Evolutionary conservation across 441 rosid genomes (phyloP), one percentile per base, ranked within the genome.

Genomic region (Biscutella laevigata): DNA sequence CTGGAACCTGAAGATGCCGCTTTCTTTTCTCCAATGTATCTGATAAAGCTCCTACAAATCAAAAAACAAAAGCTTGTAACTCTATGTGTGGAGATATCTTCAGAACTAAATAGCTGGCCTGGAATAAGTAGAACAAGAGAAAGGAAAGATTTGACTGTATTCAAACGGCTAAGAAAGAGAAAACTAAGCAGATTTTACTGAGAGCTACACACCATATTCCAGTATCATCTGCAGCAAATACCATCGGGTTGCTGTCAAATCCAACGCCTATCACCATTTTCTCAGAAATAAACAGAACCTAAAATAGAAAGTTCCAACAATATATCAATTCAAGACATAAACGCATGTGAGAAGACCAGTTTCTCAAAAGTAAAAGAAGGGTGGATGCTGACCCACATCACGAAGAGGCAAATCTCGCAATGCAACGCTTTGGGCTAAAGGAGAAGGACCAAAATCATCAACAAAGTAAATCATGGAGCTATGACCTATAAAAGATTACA

Each of bases 311-410:
- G 50, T 45, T 53, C 21, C 6, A 6, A 62, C 43, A 33, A 53
- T 56, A 54, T 36, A 43, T 35, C 36, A 62, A 42, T 46, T 56
- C 45, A 68, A 67, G 38, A 58, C 29, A 56, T 43, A 52, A 51
- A n/a, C 51, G 49, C 13, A 36, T 26, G 2, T n/a, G 61, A 64
- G 60, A 69, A 47, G 25, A 64, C 59, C 27, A 41, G 42, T 35
- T 62, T 27, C 61, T 36, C 66, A 58, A 49, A 74, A 45, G 17
- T 21, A 58, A 57, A 74, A 77, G 68, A 70, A 77, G 76, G 74
- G 79, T 77, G 89, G 83, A 88, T 71, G 96, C 95, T 79, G 89
- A 92, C 98, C 98, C 98, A 92, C 96, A 88, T 92, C 98, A 82
- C 94, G 88, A 65, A 92, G 98, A 62, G 98, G 98, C 87, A 92